Base-by-base conservation (phyloP, 1,284 basidiomycete genomes). In the Cutaneotrichosporon cyanovorans region DNA sequence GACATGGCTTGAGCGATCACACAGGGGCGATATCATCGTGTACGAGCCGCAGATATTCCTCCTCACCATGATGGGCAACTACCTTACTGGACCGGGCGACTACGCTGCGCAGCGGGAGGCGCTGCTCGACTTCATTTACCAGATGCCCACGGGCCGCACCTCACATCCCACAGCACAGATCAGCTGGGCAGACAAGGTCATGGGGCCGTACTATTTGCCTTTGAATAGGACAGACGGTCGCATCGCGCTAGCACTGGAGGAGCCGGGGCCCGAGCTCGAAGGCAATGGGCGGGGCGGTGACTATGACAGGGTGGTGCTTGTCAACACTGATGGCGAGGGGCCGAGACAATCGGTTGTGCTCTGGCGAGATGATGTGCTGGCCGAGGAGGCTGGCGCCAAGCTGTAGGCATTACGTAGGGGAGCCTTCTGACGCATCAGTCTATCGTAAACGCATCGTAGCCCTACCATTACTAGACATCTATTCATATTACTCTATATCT, bases 31-130 rank as follows among this genome's bases (percentile, higher is more conserved):
- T 3, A 33, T 53, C 7, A 50, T 47, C 36, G 38, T 53, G 10
- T 53, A 50, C 48, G 45, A 49, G 51, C 51, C 51, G 22, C 51
- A 53, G 32, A 37, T 45, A 25, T 50, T 42, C 28, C 48, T 50
- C 22, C 45, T 53, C 36, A 19, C 40, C 23, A 16, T 50, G 16
- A 45, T 53, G 20, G 42, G 37, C 21, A 28, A 46, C 37, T 50
- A 41, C 48, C 30, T 53, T 37, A 23, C 37, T 4, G 45, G 42
- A 10, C 28, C 37, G 3, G 33, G 46, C 1, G 45, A 53, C 33
- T 49, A 49, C 14, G 44, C 40, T 1, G 42, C 36, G 4, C 39
- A 53, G 39, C 45, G 51, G n/a, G 21, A 22, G 4, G 28, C 16
- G 10, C 36, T 53, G 7, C 22, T 30, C 16, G 18, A 28, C 7